Base-by-base conservation (phyloP, 768 basidiomycete species). In the Exsudoporus frostii region DNA sequence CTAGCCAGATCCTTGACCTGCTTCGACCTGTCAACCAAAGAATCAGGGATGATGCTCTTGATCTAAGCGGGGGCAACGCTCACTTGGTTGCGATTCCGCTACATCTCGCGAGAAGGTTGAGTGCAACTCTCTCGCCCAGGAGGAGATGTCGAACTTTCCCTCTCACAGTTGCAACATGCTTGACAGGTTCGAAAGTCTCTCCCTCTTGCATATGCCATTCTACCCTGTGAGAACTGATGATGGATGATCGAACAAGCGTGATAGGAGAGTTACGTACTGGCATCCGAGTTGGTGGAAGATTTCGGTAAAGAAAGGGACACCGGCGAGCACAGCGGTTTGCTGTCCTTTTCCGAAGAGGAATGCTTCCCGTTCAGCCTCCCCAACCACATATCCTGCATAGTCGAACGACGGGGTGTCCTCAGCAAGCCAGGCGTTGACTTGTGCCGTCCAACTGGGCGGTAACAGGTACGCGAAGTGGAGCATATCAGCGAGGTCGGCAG, bases 371-470 rank as follows among this genome's bases (percentile, higher is more conserved):
- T 81, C 74, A 7, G 81, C 87, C 65, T 98, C 95, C 14, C 96
- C 96, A 9, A 99, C 96, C 44, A 98, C 92, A 65, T 89, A 96
- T 2, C 96, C 96, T 36, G 90, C 95, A 59, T 92, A 97, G 71
- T 99, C 96, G 61, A 98, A 97, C 1, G 92, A 94, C 1, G 96
- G 96, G 0, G 88, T 90, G 66, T 98, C 96, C 72, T 99, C 96
- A 8, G 82, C 82, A 29, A 95, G 81, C 96, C 96, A 99, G 14
- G 67, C 74, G 3, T 79, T 73, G 48, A 98, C 80, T 58, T 92
- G 85, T 1, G 80, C 63, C 69, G 89, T 92, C 96, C 95, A 98
- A 64, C 86, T 91, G 0, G 93, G 91, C 30, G 96, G 94, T 10
- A 98, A 79, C n/a, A 98, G 77, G 66, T 98, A 79, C 50, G 80